Evolutionary conservation across 176 grass and related monocot species (phyloP).

Genomic region (Zoysia japonica): DNA sequence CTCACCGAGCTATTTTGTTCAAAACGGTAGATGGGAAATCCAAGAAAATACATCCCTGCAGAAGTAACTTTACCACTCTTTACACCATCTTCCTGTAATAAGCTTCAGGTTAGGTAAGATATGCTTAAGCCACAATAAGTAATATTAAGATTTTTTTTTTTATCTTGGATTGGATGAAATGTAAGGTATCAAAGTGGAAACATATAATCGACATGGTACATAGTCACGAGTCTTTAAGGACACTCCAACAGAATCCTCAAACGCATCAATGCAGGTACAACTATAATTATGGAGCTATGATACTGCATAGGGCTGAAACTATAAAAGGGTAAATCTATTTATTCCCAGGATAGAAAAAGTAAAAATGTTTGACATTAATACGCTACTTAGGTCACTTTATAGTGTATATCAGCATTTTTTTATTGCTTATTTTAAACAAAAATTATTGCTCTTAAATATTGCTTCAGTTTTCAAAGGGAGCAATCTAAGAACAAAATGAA

Average conservation of each 20-base stretch:
- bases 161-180: neutral
- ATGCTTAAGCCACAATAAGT: slow-evolving; percentile 25
- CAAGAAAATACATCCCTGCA: slow-evolving; percentile 89
- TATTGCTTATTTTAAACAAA: slow-evolving; percentile 18
- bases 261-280: neutral
- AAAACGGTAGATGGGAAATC: slow-evolving; percentile 87
- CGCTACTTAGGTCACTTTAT: slow-evolving; percentile 5
- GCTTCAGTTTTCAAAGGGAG: neutral
- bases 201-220: neutral
- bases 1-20: slow-evolving; percentile 76
- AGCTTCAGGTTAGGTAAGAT: slow-evolving; percentile 18
- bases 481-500: slow-evolving; percentile 1
- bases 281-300: neutral
- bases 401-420: neutral
- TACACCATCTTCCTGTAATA: slow-evolving; percentile 81
- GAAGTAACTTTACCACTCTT: slow-evolving; percentile 79
- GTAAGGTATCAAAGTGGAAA: slow-evolving; percentile 7
- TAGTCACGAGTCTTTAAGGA: neutral
- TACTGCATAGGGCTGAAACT: neutral
- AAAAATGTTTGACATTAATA: neutral
- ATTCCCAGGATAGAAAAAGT: neutral
- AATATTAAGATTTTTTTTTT: neutral
- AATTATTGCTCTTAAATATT: neutral
- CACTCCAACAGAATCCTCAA: neutral
- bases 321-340: neutral